phyloP scores from a whole-genome alignment of 345 rosid species.

The Brassica incana region DNA sequence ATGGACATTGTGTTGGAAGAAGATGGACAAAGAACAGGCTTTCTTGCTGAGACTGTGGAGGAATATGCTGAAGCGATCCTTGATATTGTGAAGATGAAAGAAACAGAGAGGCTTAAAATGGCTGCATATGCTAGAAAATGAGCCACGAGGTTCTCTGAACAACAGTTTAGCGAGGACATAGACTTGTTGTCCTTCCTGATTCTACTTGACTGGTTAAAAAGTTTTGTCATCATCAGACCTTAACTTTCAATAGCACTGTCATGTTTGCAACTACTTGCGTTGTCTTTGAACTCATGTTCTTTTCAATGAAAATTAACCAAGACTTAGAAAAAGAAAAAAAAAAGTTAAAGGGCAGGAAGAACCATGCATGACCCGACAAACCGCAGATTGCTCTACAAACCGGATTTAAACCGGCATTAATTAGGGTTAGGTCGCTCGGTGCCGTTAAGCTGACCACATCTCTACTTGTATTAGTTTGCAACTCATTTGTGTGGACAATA shows the following conservation, averaged over 20 bases:
- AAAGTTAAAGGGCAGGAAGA: background rate
- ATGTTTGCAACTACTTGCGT: background rate
- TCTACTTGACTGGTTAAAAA: background rate
- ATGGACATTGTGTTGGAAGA: slow-evolving; percentile 94
- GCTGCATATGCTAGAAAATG: slow-evolving; percentile 73
- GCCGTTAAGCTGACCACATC: slow-evolving; percentile 2
- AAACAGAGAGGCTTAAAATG: slow-evolving; percentile 63
- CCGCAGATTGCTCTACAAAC: background rate
- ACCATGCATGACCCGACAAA: background rate
- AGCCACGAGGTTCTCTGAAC: slow-evolving; percentile 68
- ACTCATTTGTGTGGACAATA: slow-evolving; percentile 12
- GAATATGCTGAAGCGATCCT: slow-evolving; percentile 77
- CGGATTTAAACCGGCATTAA: background rate
- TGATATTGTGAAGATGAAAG: slow-evolving; percentile 57
- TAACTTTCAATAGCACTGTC: background rate
- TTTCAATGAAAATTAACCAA: background rate
- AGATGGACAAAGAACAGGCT: slow-evolving; percentile 76
- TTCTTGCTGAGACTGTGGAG: slow-evolving; percentile 70
- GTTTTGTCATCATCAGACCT: background rate
- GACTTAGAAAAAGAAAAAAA: background rate
- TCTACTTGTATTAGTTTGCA: background rate
- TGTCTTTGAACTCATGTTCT: background rate
- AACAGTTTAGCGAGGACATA: slow-evolving; percentile 61
- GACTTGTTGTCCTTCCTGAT: background rate
- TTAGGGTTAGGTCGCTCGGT: background rate